Evolutionary conservation across 768 basidiomycete species (phyloP), one percentile per base, ranked within the genome.

Genomic region (Rhodotorula diobovata): DNA sequence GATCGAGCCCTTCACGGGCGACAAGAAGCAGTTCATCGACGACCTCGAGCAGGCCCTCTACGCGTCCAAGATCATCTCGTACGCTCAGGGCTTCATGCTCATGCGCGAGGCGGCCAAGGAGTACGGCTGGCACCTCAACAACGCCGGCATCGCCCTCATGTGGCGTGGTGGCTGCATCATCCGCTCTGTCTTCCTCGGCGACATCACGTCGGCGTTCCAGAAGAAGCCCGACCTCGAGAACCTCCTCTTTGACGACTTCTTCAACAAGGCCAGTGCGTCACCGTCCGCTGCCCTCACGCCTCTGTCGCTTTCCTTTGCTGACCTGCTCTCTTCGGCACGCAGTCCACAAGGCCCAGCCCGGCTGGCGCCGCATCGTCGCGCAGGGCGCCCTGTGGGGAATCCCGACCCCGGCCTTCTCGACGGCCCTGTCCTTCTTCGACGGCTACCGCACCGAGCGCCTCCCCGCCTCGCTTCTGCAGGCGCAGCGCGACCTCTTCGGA

Each of bases 101-200:
- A 96, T 99, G 93, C 86, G 96, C 76, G 90, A 97, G 83, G 94
- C 93, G 61, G 96, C 94, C 55, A 91, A 92, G 81, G 93, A 96
- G 85, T 81, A 82, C 80, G 75, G 76, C 74, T 99, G 95, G 95
- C 87, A 90, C 81, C 84, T 99, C 81, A 97, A 98, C 86, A 95
- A 95, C 80, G 89, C 93, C 77, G 94, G 93, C 71, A 98, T 99
- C 79, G 96, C 96, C 45, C 87, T 85, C 77, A 99, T 99, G 93
- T 99, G 96, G 96, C 92, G 95, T 78, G 96, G 96, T 76, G 96
- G 96, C 76, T 98, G 95, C 82, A 99, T 99, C 82, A 98, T 99
- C 86, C 95, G 95, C 86, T 90, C 87, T 78, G 94, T 97, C 77
- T 96, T 97, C 88, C 85, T 97, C 64, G 86, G 89, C 74, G 94